Base-by-base conservation (phyloP, 2,329 filamentous ascomycete species). In the Aureobasidium sp. region DNA sequence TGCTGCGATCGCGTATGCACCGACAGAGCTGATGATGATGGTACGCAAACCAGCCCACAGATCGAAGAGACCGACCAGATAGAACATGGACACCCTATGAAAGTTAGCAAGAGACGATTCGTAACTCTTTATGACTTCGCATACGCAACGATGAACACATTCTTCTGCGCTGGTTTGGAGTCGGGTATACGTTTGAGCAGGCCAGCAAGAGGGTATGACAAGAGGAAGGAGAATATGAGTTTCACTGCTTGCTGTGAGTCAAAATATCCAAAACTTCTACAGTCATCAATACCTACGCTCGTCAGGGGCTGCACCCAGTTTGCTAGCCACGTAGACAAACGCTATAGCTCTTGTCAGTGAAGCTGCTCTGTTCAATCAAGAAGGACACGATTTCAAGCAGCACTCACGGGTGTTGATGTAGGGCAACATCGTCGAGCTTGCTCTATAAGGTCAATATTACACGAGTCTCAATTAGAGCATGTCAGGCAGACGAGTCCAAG, bases 171-270 rank as follows among this genome's bases (percentile, higher is more conserved):
- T 52, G 91, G 91, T 49, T 85, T 83, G 44, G 80, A 73, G 72
- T 98, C 93, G 27, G 93, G 91, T 17, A 98, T 79, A 50, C 93
- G 81, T 70, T 98, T 98, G 7, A 98, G 78, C 22, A 95, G 68
- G 21, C 79, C 93, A 42, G 93, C 89, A 52, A 98, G 78, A 2
- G 93, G 93, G 66, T 95, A 98, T 10, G 93, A 97, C 34, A 95
- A 70, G 42, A 98, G 77, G 69, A 97, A 95, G 6, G 88, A 89
- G 66, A 84, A 84, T 63, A 96, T 85, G 62, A 97, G 85, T 70
- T 98, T 98, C 61, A 98, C 90, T 96, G 62, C n/a, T 21, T 19
- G 29, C n/a, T 47, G 65, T 54, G 64, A 27, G 32, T 19, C 19
- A 7, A 3, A 2, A 10, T 41, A 40, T 22, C 27, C 41, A 14